A percentile compares a stretch with the other conserved stretches of the same genome.
phyloP scores from a whole-genome alignment of 164 flowering plant species.

The Umbellularia californica region DNA sequence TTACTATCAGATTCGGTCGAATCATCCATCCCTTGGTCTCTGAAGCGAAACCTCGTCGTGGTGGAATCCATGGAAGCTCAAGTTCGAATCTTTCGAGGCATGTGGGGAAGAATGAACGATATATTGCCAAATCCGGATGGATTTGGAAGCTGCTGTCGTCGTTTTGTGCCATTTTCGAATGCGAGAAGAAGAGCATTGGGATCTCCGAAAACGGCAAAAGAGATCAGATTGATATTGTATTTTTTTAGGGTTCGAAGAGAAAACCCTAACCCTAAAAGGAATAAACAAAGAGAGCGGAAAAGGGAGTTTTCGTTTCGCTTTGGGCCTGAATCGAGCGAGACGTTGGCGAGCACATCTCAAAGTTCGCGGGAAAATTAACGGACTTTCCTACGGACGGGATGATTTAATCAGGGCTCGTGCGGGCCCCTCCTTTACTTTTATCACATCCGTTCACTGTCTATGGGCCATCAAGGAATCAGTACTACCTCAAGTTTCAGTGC shows the following conservation, averaged over 20 bases:
- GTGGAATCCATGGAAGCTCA: constrained; percentile 11
- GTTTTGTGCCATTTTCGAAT: constrained; percentile 5
- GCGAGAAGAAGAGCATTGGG: background rate
- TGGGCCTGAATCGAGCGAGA: background rate
- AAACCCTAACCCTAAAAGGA: background rate
- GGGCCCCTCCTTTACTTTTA: no score
- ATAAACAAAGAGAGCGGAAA: background rate
- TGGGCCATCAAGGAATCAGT: no score
- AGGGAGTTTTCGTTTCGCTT: background rate
- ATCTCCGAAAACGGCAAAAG: constrained; percentile 1
- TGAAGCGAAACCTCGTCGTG: constrained; percentile 42
- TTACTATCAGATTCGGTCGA: constrained; percentile 22
- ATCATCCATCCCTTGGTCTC: constrained; percentile 34
- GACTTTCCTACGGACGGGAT: no score
- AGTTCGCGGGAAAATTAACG: background rate
- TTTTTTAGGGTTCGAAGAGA: background rate
- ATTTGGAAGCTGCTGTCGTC: constrained; percentile 4
- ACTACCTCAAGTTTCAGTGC: no score
- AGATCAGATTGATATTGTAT: no score
- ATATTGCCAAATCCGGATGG: background rate
- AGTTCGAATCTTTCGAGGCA: background rate
- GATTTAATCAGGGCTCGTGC: no score
- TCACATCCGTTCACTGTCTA: no score
- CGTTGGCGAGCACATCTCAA: background rate
- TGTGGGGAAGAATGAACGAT: background rate